Conservation (phyloP, 2,329 filamentous ascomycete genomes). For the Hypoxylon sp. region DNA sequence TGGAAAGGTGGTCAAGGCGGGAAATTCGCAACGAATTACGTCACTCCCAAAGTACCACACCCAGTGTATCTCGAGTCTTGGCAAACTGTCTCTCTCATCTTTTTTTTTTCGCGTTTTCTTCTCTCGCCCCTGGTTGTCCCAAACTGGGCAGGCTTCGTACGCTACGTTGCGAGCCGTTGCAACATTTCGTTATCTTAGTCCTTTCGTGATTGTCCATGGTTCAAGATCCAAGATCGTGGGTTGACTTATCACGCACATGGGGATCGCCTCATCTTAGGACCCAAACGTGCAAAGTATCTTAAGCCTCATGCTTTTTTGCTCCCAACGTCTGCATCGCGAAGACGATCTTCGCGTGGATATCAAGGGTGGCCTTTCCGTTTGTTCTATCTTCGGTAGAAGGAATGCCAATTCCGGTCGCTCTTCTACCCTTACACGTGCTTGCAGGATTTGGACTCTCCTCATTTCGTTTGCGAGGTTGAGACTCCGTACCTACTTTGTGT, state of each 20-base stretch:
- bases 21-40: slow-evolving; percentile 51
- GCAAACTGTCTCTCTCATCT: slow-evolving; percentile 38
- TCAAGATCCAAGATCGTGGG: slow-evolving; percentile 40
- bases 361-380: not conserved
- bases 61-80: slow-evolving; percentile 42
- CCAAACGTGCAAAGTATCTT: slow-evolving; percentile 9
- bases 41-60: slow-evolving; percentile 51
- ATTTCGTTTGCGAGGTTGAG: slow-evolving; percentile 22
- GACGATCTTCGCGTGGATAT: slow-evolving; percentile 20
- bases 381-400: slow-evolving; percentile 22
- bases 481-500: slow-evolving; percentile 8
- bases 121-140: slow-evolving; percentile 12
- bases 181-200: slow-evolving; percentile 30
- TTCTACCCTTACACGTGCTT: slow-evolving; percentile 16
- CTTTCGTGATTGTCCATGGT: slow-evolving; percentile 24
- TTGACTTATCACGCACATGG: slow-evolving; percentile 41
- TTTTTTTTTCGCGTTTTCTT: slow-evolving; percentile 13
- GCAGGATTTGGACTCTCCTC: slow-evolving; percentile 15
- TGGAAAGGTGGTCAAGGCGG: slow-evolving; percentile 44
- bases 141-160: slow-evolving; percentile 21
- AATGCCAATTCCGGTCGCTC: slow-evolving; percentile 14
- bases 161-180: slow-evolving; percentile 8
- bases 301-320: slow-evolving; percentile 19
- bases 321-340: slow-evolving; percentile 9
- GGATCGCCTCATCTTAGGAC: slow-evolving; percentile 32